Evolutionary conservation across 345 rosid genomes (phyloP), one percentile per base, ranked within the genome.

Genomic region (Salix dunnii): DNA sequence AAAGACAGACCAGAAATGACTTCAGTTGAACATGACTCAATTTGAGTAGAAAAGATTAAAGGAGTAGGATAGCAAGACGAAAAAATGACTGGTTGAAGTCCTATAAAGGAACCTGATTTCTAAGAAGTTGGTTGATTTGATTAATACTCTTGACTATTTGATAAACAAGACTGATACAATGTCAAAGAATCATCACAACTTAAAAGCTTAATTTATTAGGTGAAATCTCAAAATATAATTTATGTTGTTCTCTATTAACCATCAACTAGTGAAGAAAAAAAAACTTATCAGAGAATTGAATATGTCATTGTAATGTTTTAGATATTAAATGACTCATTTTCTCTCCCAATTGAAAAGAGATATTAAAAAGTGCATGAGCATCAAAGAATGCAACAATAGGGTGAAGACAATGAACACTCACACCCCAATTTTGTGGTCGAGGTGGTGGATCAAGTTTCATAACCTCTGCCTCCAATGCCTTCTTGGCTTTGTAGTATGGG

Each of bases 381-480:
- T 10, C 21, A 18, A 27, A 67, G 76, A n/a, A 53, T 64, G 38
- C 20, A 21, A 73, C 31, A 16, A 67, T 36, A 74, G 67, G 31
- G 69, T 43, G 42, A 67, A 42, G 55, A 75, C 21, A 64, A 13
- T n/a, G 51, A 61, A 84, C 83, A 86, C 94, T 78, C 81, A 94
- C 98, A 74, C 98, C 98, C 95, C 95, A 94, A 72, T 90, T 90
- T 76, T 89, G 80, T 79, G 98, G 98, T 70, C 97, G 91, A 2
- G 95, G 90, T 70, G 97, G 97, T 82, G 95, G 92, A 79, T 70
- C 80, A 43, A 90, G 87, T 78, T 85, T 92, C 85, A 84, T 89
- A 64, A 92, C 95, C 85, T 92, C 95, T 25, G 89, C 82, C 85
- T 91, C 95, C 72, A 94, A 74, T 25, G 94, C 84, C 85, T 94